Percentiles rank a stretch among this genome's conserved stretches.
Conservation (phyloP, 768 basidiomycete genomes). For the Pleurotus pulmonarius region DNA sequence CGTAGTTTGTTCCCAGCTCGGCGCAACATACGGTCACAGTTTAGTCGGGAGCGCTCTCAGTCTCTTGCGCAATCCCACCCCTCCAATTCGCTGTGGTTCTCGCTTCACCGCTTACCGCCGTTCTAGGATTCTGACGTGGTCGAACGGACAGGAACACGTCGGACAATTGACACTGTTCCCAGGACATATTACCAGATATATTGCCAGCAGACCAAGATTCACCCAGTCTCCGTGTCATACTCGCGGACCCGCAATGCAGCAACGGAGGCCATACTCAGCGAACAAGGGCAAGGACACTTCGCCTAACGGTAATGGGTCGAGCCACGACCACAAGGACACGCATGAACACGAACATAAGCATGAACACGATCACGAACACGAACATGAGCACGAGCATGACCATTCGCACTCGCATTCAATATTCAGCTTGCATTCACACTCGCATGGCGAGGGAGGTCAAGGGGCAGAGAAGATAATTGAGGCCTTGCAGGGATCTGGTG, state of each 20-base stretch:
- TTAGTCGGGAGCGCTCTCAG: not conserved
- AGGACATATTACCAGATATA: not conserved
- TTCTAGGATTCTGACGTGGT: constrained; percentile 3
- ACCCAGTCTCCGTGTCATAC: not conserved
- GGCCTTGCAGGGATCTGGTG: constrained; percentile 64
- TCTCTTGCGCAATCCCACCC: not conserved
- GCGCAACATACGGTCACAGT: not conserved
- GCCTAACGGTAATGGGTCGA: not conserved
- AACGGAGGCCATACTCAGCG: not conserved
- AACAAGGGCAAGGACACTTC: not conserved
- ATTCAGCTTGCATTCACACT: constrained; percentile 58
- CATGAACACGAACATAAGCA: constrained; percentile 8
- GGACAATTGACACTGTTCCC: not conserved
- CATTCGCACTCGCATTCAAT: constrained; percentile 60
- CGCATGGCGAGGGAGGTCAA: constrained; percentile 57
- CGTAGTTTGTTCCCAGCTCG: not conserved
- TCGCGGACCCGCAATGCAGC: not conserved
- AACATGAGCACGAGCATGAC: constrained; percentile 24
- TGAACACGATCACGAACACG: constrained; percentile 36
- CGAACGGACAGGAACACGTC: not conserved
- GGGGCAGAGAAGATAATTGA: constrained; percentile 67
- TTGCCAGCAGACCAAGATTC: not conserved
- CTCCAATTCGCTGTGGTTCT: not conserved
- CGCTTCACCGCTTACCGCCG: not conserved
- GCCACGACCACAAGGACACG: not conserved